Base-by-base conservation (phyloP, 2,329 filamentous ascomycete genomes). In the Fonsecaea nubica region DNA sequence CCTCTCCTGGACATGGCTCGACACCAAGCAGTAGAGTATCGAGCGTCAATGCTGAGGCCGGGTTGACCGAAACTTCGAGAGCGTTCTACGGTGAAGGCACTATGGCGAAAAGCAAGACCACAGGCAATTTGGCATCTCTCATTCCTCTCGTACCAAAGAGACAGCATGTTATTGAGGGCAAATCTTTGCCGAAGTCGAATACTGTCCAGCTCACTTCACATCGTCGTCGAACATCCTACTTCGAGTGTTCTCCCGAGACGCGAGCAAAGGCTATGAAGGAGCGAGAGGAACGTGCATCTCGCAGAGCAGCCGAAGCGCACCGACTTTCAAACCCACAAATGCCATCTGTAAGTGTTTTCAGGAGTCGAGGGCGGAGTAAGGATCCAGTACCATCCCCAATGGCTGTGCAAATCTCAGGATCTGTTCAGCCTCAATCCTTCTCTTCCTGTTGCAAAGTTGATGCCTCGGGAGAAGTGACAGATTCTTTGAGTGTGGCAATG, bases 101-200 rank as follows among this genome's bases (percentile, higher is more conserved):
- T 33, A 38, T 72, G 25, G 45, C 66, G 18, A 71, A 72, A 45
- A 72, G 70, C 54, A 72, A 71, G 56, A 71, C 70, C 13, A 72
- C 70, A 4, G 66, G 70, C 13, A 68, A 72, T 30, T 42, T 71
- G 25, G 61, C 63, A 9, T 63, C 66, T 10, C 45, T 70, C n/a
- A 63, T 68, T 10, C 65, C 68, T 18, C 58, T 53, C 18, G 58
- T 62, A 25, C 48, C 61, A 48, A 68, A 63, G 35, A 57, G 62
- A 32, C 58, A 62, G 52, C 18, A 38, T 18, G 52, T 52, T 18
- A 13, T 42, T 30, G 48, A 30, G 9, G 36, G 35, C 50, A 62
- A 42, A 13, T 59, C 63, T n/a, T 21, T 35, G 21, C 30, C 33
- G n/a, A 62, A 59, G 32, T 25, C 55, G 35, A 56, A 38, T 30